These are phyloP conservation scores for Arabidopsis thaliana DNA, from an alignment of 345 rosid species.

Conservation along the genomic window TAIR10.1 NC_003074.8:15207501-15208000, in stretches of 20 bases:
- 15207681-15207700: no score
- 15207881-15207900: conserved; percentile 42
- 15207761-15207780: conserved; percentile 48
- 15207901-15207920: conserved; percentile 44
- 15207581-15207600: background rate
- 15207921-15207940: conserved; percentile 45
- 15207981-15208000: conserved; percentile 69
- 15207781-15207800: conserved; percentile 45
- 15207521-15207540: background rate
- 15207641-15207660: background rate
- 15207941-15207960: conserved; percentile 51
- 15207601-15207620: conserved; percentile 14
- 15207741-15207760: background rate
- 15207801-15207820: conserved; percentile 38
- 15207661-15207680: background rate
- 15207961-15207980: conserved; percentile 54
- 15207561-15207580: background rate
- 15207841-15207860: conserved; percentile 1
- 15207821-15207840: conserved; percentile 30
- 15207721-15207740: conserved; percentile 25
- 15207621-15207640: background rate
- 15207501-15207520: background rate
- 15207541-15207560: background rate
- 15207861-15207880: conserved; percentile 8
- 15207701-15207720: background rate